phyloP scores from a whole-genome alignment of 352 stramenopile species.

The Aphanomyces cochlioides region DNA sequence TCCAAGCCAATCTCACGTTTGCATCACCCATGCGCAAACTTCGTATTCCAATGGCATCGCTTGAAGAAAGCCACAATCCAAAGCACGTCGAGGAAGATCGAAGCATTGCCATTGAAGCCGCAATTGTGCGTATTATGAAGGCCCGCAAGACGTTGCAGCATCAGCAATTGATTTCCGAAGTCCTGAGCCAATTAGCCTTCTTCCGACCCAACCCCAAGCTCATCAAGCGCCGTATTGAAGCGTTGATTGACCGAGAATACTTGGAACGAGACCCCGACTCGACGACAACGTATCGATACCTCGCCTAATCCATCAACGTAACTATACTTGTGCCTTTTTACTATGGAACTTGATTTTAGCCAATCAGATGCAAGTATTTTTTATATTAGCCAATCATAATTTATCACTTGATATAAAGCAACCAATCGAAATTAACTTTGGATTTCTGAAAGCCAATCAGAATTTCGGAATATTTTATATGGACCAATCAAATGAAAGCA shows the following conservation, averaged over 20 bases:
- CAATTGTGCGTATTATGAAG: constrained; percentile 99
- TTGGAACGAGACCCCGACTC: constrained; percentile 96
- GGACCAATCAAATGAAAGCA: constrained; percentile 9
- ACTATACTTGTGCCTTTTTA: too few species aligned
- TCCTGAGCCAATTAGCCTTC: constrained; percentile 96
- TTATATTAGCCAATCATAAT: background rate
- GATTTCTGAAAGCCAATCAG: too few species aligned
- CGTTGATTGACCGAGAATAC: constrained; percentile 98
- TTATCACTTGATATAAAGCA: background rate
- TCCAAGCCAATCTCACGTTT: constrained; percentile 94
- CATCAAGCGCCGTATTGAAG: constrained; percentile 97
- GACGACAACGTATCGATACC: constrained; percentile 94
- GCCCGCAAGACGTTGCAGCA: constrained; percentile 96
- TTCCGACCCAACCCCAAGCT: constrained; percentile 98
- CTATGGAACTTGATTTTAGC: too few species aligned
- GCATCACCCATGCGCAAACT: constrained; percentile 96
- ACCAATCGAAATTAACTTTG: background rate
- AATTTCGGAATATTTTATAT: background rate
- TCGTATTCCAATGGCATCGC: constrained; percentile 97
- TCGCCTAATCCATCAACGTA: constrained; percentile 58
- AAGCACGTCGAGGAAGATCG: constrained; percentile 97
- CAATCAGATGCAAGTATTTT: too few species aligned
- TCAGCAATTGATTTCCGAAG: constrained; percentile 97
- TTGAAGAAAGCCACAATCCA: constrained; percentile 97
- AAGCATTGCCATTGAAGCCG: constrained; percentile 98